Percentiles rank a stretch among this genome's conserved stretches.
Conservation (phyloP, 495 filamentous ascomycete species). For the Hyaloscypha bicolor region DNA sequence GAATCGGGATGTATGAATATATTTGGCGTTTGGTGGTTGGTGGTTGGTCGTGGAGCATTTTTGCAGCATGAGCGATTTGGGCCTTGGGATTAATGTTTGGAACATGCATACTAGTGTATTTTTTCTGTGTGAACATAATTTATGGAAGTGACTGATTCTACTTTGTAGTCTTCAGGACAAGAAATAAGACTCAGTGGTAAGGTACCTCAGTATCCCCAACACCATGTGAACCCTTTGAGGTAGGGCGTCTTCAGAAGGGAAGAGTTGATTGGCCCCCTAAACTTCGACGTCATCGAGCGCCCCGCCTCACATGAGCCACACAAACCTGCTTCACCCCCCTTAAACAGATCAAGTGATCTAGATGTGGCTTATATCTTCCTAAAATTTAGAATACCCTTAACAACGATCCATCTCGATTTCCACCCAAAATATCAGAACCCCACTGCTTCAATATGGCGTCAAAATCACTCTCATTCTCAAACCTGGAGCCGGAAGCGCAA, state of each 20-base stretch:
- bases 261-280: neutral
- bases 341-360: neutral
- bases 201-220: too few species aligned
- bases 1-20: neutral
- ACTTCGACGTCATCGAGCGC: neutral
- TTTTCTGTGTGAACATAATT: neutral
- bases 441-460: neutral
- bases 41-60: neutral
- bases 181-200: too few species aligned
- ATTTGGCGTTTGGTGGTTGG: neutral
- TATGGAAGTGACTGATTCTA: too few species aligned
- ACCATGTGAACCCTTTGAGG: too few species aligned
- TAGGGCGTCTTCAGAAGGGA: too few species aligned
- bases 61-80: neutral
- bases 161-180: too few species aligned
- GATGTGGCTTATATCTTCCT: neutral
- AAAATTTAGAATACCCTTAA: neutral
- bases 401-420: neutral
- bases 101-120: neutral
- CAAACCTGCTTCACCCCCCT: conserved; percentile 1
- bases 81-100: neutral
- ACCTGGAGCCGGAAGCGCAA: too few species aligned
- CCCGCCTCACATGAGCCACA: neutral
- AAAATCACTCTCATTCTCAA: too few species aligned
- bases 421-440: neutral